A percentile compares a stretch with the other conserved stretches of the same genome.
Conservation (phyloP, 2,329 filamentous ascomycete genomes). For the Aspergillus clavatus region DNA sequence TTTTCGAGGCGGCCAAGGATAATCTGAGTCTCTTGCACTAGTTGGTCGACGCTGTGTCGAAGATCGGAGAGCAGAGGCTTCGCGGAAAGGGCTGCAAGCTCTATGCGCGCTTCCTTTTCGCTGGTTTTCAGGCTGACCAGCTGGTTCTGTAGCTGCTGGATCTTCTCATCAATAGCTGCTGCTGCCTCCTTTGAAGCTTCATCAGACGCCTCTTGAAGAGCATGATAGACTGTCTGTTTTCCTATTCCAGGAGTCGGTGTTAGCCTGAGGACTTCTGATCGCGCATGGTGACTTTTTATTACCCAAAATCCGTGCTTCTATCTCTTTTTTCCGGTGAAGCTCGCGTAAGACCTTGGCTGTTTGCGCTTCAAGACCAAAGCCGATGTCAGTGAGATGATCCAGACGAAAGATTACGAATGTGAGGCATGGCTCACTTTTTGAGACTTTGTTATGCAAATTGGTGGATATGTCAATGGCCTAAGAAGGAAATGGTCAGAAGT, state of each 20-base stretch:
- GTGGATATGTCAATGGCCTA: slow-evolving; percentile 55
- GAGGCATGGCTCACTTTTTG: slow-evolving; percentile 43
- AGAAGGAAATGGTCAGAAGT: not conserved
- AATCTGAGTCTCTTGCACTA: slow-evolving; percentile 44
- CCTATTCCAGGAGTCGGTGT: slow-evolving; percentile 37
- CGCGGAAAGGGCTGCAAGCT: slow-evolving; percentile 44
- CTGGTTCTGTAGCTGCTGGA: slow-evolving; percentile 43
- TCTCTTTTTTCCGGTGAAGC: slow-evolving; percentile 55
- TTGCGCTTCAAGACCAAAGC: slow-evolving; percentile 38
- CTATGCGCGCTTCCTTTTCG: slow-evolving; percentile 47
- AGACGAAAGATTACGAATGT: slow-evolving; percentile 8
- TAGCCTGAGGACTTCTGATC: not conserved
- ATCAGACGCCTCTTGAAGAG: slow-evolving; percentile 48
- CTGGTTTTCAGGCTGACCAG: slow-evolving; percentile 42
- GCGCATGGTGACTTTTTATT: slow-evolving; percentile 7
- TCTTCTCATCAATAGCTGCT: slow-evolving; percentile 46
- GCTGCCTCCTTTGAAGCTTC: slow-evolving; percentile 47
- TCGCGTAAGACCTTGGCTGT: slow-evolving; percentile 60
- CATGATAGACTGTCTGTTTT: slow-evolving; percentile 60
- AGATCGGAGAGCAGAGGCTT: slow-evolving; percentile 51
- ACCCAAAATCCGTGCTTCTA: slow-evolving; percentile 55
- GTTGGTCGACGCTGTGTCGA: slow-evolving; percentile 36
- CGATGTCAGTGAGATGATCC: not conserved
- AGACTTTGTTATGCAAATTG: slow-evolving; percentile 58
- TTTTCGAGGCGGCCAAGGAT: slow-evolving; percentile 39